These are phyloP conservation scores for Scheffersomyces lignosus DNA, from an alignment of 805 yeast species.

Conservation along the genomic window DNA sequence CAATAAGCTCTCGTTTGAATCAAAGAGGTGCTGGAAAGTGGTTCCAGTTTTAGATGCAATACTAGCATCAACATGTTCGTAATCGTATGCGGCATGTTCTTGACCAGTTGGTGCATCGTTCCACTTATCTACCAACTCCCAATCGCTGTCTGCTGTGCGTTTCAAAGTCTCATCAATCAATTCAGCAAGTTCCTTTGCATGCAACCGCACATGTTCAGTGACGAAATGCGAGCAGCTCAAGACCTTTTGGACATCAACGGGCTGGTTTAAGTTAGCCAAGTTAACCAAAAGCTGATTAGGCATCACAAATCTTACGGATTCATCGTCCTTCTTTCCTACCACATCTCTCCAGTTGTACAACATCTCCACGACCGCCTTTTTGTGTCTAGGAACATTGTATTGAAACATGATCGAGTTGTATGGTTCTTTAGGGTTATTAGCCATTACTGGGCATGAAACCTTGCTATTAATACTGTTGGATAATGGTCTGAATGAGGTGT, in stretches of 20 bases:
- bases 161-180: slow-evolving; percentile 47
- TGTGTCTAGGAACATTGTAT: slow-evolving; percentile 59
- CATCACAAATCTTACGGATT: slow-evolving; percentile 80
- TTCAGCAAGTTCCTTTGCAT: slow-evolving; percentile 58
- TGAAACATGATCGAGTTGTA: slow-evolving; percentile 64
- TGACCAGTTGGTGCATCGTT: slow-evolving; percentile 2
- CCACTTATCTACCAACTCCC: slow-evolving; percentile 34
- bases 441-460: slow-evolving; percentile 50
- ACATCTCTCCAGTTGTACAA: slow-evolving; percentile 83
- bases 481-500: slow-evolving; percentile 60
- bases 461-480: slow-evolving; percentile 14
- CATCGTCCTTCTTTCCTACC: slow-evolving; percentile 75
- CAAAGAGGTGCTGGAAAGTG: slow-evolving; percentile 9
- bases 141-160: slow-evolving; percentile 35
- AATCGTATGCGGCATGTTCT: slow-evolving; percentile 7
- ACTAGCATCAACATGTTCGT: slow-evolving; percentile 17
- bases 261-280: slow-evolving; percentile 51
- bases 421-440: slow-evolving; percentile 55
- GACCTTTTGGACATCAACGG: slow-evolving; percentile 59
- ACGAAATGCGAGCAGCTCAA: slow-evolving; percentile 45
- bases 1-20: slow-evolving; percentile 11
- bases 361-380: slow-evolving; percentile 54
- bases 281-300: slow-evolving; percentile 73
- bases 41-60: slow-evolving; percentile 1
- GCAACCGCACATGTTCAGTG: slow-evolving; percentile 57